Base-by-base conservation (phyloP, 176 grass and related monocot species). In the Typha latifolia region DNA sequence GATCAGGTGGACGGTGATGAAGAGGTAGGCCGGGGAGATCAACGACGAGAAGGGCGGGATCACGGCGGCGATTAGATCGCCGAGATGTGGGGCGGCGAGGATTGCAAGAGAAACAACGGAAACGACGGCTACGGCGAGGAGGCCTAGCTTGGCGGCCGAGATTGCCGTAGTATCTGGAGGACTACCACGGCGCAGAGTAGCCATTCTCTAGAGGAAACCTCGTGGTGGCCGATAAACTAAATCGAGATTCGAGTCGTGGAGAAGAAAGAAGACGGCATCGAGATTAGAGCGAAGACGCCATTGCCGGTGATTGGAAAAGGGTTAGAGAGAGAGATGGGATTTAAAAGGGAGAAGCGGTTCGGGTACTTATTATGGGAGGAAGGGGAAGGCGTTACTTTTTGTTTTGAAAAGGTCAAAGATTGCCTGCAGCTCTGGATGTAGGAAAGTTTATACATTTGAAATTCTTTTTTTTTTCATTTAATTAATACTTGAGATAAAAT, bases 1-100 rank as follows among this genome's bases (percentile, higher is more conserved):
- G 86, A 99, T 99, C 76, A 99, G 78, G 70, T 99, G 86, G 21
- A 94, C 66, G 77, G 81, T 82, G 70, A 93, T 72, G 81, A 99
- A 93, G 69, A 99, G 89, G 71, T 90, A 94, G 1, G 90, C 86
- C 19, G 83, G 90, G 15, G 70, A 70, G 65, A 95, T 62, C 78
- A 77, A 90, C 37, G 74, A 67, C 85, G 82, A 84, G 19, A 48
- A 51, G 51, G 77, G 61, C 12, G 77, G 84, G 16, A 90, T 12
- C 49, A 63, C 76, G 11, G 53, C 50, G 70, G 71, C 77, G 73
- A 85, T 37, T 4, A 63, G 32, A 16, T 61, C 71, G 12, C 71
- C 34, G 61, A 90, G 22, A 1, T 84, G 77, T 24, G 88, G 89
- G 18, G 81, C 32, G 7, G 64, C 75, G 4, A 77, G 34, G 13